Percentiles rank a stretch among this genome's conserved stretches.
Evolutionary conservation across 2,329 filamentous ascomycete genomes (phyloP).

Genomic region (Aspergillus candidus): DNA sequence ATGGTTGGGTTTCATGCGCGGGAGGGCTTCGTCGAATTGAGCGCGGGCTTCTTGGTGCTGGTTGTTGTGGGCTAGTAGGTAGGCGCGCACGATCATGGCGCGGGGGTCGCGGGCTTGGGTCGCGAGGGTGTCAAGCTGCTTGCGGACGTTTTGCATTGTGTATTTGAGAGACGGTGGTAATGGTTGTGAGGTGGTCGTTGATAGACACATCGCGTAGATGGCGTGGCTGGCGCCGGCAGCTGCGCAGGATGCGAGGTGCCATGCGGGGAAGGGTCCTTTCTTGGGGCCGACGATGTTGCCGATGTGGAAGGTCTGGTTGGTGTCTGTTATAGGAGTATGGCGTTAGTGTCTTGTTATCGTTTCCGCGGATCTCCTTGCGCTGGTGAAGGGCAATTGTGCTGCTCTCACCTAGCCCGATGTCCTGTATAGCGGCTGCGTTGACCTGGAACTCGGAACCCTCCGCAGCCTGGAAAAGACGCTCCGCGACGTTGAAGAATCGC

Average conservation of each 20-base stretch:
- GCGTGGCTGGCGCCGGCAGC: conserved; percentile 17
- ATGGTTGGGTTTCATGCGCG: conserved; percentile 15
- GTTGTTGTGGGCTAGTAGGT: conserved; percentile 19
- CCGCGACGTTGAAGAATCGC: too few relatives aligned
- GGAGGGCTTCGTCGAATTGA: conserved; percentile 15
- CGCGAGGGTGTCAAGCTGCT: conserved; percentile 20
- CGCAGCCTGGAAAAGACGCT: too few relatives aligned
- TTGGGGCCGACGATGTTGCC: conserved; percentile 8
- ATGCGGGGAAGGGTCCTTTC: conserved; percentile 10
- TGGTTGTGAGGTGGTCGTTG: conserved; percentile 4
- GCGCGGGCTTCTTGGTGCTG: conserved; percentile 20
- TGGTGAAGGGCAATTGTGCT: not conserved
- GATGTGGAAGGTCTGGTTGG: conserved; percentile 22
- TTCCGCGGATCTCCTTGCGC: not conserved
- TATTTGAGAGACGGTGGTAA: not conserved
- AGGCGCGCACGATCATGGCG: conserved; percentile 25
- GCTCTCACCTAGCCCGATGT: conserved; percentile 8
- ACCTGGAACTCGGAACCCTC: too few relatives aligned
- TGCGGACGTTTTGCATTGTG: conserved; percentile 7
- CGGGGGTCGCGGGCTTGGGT: conserved; percentile 19
- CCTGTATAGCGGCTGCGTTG: not conserved
- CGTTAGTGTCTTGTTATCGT: too few relatives aligned
- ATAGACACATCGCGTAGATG: conserved; percentile 9
- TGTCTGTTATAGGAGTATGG: conserved; percentile 9
- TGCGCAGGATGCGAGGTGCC: conserved; percentile 17